Evolutionary conservation across 495 filamentous ascomycete species (phyloP).

Genomic region (Aspergillus panamensis): DNA sequence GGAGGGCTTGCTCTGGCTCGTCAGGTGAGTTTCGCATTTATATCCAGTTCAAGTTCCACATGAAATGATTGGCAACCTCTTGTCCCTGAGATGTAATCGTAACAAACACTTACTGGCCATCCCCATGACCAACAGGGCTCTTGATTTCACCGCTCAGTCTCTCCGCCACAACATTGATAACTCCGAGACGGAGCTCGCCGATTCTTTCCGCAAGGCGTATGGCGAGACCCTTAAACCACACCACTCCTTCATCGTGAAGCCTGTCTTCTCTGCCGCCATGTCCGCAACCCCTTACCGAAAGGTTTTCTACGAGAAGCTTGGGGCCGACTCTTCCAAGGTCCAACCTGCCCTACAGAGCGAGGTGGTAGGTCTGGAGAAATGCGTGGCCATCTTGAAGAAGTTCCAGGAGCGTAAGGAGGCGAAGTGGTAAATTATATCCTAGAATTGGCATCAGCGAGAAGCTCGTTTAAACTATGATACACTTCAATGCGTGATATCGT

Average conservation of each 20-base stretch:
- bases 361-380: conserved; percentile 69
- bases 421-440: conserved; percentile 54
- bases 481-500: background rate
- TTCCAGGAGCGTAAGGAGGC: conserved; percentile 67
- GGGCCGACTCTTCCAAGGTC: conserved; percentile 57
- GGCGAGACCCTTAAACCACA: conserved; percentile 80
- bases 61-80: background rate
- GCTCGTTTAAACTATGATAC: conserved; percentile 4
- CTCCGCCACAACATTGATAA: conserved; percentile 72
- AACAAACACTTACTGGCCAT: background rate
- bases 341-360: conserved; percentile 59
- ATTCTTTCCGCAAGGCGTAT: conserved; percentile 86
- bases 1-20: conserved; percentile 88
- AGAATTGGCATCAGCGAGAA: conserved; percentile 5
- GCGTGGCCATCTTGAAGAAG: conserved; percentile 68
- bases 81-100: too few species aligned
- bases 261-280: conserved; percentile 89
- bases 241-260: conserved; percentile 82
- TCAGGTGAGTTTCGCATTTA: conserved; percentile 58
- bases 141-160: conserved; percentile 86
- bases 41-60: conserved; percentile 5
- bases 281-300: conserved; percentile 84
- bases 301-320: conserved; percentile 86
- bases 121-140: conserved; percentile 56
- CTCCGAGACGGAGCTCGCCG: conserved; percentile 66